Conservation (phyloP, 1,284 basidiomycete species). For the Rhodotorula glutinis region DNA sequence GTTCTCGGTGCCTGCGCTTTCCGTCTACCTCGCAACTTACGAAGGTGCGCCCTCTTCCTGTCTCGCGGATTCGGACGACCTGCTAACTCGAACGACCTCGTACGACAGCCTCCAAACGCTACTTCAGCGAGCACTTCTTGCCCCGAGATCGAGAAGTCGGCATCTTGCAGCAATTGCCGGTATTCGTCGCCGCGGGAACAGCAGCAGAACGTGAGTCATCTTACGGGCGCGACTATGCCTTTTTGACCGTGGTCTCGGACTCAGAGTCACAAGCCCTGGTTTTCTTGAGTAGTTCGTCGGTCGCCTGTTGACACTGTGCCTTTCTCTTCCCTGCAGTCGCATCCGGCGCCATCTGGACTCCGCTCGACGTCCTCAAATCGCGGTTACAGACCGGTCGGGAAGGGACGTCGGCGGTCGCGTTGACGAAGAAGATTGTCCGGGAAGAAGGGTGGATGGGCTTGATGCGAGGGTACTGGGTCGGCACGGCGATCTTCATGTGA, state of each 20-base stretch:
- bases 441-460: slow-evolving; percentile 39
- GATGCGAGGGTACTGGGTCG: slow-evolving; percentile 29
- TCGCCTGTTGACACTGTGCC: not conserved
- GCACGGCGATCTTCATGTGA: slow-evolving; percentile 7
- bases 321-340: slow-evolving; percentile 26
- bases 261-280: no score
- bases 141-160: slow-evolving; percentile 32
- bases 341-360: slow-evolving; percentile 42
- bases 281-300: no score
- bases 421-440: slow-evolving; percentile 37
- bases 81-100: not conserved
- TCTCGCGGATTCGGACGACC: not conserved
- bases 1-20: slow-evolving; percentile 40
- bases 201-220: slow-evolving; percentile 38
- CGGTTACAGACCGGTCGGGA: slow-evolving; percentile 41
- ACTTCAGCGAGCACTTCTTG: slow-evolving; percentile 27
- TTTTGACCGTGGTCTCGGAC: no score
- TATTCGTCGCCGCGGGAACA: slow-evolving; percentile 39
- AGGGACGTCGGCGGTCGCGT: slow-evolving; percentile 34
- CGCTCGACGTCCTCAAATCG: slow-evolving; percentile 42
- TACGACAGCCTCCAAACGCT: slow-evolving; percentile 32
- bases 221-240: not conserved
- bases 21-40: slow-evolving; percentile 40
- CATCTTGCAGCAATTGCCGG: slow-evolving; percentile 39
- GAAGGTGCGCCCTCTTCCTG: slow-evolving; percentile 27